These are phyloP conservation scores for Cladosporium sp. DNA, from an alignment of 2,329 filamentous ascomycete genomes.

Conservation along the genomic window DNA sequence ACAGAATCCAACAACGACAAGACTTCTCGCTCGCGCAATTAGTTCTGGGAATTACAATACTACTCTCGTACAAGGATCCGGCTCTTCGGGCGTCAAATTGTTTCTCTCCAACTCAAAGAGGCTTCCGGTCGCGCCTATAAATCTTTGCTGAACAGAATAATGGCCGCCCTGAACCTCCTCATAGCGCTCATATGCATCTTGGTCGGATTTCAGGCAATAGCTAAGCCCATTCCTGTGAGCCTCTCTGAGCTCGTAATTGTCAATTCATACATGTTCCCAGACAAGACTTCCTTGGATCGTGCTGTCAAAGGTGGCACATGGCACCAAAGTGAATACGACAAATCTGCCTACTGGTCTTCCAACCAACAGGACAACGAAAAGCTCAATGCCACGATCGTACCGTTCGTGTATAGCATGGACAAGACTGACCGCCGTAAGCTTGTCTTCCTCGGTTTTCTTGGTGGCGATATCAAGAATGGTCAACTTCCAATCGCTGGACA, in stretches of 20 bases:
- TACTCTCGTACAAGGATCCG: too few relatives aligned
- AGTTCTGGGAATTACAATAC: too few relatives aligned
- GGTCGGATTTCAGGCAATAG: neutral
- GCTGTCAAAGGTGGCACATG: neutral
- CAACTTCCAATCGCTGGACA: neutral
- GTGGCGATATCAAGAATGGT: too few relatives aligned
- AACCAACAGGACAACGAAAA: neutral
- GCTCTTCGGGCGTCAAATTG: too few relatives aligned
- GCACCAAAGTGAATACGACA: neutral
- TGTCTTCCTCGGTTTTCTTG: neutral
- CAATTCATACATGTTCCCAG: constrained; percentile 1
- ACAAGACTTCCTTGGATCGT: neutral
- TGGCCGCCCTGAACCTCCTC: too few relatives aligned
- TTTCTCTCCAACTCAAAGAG: too few relatives aligned
- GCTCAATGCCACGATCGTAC: neutral
- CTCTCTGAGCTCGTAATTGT: neutral
- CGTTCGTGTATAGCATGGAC: neutral
- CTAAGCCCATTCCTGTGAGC: neutral
- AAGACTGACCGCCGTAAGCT: neutral
- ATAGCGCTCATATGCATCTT: neutral
- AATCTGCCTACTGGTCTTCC: constrained; percentile 2
- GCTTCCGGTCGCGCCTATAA: too few relatives aligned
- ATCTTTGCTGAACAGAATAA: too few relatives aligned
- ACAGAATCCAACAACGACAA: too few relatives aligned
- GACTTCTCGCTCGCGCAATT: too few relatives aligned